Evolutionary conservation across 2,329 filamentous ascomycete genomes (phyloP).

Genomic region (Cordyceps cicadae): DNA sequence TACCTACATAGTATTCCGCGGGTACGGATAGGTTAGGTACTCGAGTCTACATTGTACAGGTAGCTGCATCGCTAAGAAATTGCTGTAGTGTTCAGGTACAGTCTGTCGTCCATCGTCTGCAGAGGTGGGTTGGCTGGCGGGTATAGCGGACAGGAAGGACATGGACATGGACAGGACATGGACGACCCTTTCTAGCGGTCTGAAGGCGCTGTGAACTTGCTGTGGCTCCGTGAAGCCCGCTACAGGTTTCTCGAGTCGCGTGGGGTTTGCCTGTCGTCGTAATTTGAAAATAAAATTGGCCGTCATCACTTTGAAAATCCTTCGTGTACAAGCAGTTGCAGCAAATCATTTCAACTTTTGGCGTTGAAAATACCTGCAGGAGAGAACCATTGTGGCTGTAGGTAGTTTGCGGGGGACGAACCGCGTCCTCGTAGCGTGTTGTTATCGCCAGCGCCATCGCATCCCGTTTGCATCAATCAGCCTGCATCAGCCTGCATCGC

Average conservation of each 20-base stretch:
- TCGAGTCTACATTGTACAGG: neutral
- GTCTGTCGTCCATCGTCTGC: neutral
- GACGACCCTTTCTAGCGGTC: neutral
- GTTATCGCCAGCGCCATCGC: neutral
- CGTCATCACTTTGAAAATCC: too few species aligned
- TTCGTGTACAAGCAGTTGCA: neutral
- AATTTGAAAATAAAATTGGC: neutral
- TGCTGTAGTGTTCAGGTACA: neutral
- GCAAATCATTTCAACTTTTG: too few species aligned
- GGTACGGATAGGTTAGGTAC: too few species aligned
- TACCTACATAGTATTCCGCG: too few species aligned
- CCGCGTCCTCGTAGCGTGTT: neutral
- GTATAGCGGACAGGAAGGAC: neutral
- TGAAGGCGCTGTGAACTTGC: neutral
- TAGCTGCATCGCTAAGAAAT: neutral
- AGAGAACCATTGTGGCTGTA: neutral
- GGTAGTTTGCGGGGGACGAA: neutral
- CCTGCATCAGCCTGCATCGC: neutral
- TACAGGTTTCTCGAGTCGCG: neutral
- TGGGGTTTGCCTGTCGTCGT: neutral
- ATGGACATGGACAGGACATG: neutral
- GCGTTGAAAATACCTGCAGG: neutral
- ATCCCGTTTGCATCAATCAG: neutral
- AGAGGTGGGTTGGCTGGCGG: conserved; percentile 6
- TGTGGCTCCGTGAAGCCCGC: neutral